phyloP scores from a whole-genome alignment of 129 eudicot species.

The Saposhnikovia divaricata region DNA sequence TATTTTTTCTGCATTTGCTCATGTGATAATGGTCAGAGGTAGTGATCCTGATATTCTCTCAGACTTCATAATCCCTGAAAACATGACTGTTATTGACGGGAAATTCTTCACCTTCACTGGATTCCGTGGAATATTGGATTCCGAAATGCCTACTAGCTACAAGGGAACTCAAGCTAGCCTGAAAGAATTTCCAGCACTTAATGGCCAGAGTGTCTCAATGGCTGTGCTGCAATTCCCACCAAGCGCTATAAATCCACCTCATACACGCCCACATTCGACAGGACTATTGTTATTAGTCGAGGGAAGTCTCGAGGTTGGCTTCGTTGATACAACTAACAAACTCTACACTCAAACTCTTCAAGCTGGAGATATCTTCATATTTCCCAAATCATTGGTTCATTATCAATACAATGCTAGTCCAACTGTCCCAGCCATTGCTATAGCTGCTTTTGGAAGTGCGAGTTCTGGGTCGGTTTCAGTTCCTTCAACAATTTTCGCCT shows the following conservation, averaged over 20 bases:
- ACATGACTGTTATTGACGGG: not conserved
- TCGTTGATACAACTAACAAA: not conserved
- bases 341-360: conserved; percentile 5
- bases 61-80: not conserved
- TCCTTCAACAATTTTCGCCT: conserved; percentile 4
- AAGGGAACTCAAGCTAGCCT: conserved; percentile 4
- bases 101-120: not conserved
- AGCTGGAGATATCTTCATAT: conserved; percentile 7
- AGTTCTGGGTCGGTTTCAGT: not conserved
- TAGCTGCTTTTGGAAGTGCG: conserved; percentile 12
- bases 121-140: not conserved
- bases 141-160: not conserved
- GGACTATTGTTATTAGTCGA: not conserved
- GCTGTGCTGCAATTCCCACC: conserved; percentile 4
- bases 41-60: conserved; percentile 7
- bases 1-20: not conserved
- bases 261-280: conserved; percentile 10
- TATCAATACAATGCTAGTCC: conserved; percentile 12
- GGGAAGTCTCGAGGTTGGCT: conserved; percentile 5
- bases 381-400: conserved; percentile 8
- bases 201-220: conserved; percentile 12
- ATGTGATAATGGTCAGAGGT: not conserved
- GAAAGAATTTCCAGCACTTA: conserved; percentile 7
- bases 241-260: not conserved
- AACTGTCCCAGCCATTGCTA: not conserved